Evolutionary conservation across 768 basidiomycete genomes (phyloP).

Genomic region (Brasilioporus rufonigricans): DNA sequence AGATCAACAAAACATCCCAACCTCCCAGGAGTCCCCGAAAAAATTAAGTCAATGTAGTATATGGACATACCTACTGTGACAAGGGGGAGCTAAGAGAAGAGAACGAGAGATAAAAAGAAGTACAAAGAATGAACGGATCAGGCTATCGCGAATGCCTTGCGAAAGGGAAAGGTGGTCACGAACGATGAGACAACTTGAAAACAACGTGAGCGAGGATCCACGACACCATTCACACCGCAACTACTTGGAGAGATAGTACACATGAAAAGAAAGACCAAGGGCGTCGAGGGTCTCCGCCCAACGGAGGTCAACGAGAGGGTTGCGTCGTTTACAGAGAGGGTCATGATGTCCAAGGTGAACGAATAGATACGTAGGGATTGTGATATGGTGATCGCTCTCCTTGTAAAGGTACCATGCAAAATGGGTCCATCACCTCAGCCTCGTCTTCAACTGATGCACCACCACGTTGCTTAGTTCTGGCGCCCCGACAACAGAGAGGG

Average conservation of each 20-base stretch:
- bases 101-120: neutral
- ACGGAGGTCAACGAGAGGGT: conserved; percentile 18
- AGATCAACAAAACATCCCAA: neutral
- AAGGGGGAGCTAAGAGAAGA: neutral
- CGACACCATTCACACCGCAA: neutral
- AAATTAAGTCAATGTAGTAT: conserved; percentile 24
- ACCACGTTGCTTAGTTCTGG: conserved; percentile 13
- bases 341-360: conserved; percentile 28
- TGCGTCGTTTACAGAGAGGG: conserved; percentile 15
- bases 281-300: conserved; percentile 6
- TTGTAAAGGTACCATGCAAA: conserved; percentile 21
- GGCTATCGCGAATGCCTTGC: conserved; percentile 4
- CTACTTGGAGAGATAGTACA: neutral
- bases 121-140: conserved; percentile 8
- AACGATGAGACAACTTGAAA: neutral
- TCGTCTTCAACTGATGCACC: conserved; percentile 15
- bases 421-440: conserved; percentile 23
- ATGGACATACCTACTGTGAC: conserved; percentile 25
- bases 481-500: conserved; percentile 7
- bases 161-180: neutral
- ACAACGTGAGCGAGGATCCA: conserved; percentile 2
- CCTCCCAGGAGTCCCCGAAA: conserved; percentile 5
- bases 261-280: conserved; percentile 4
- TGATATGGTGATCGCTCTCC: conserved; percentile 23
- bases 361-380: conserved; percentile 34